These are phyloP conservation scores for Hericium erinaceus DNA, from an alignment of 768 basidiomycete genomes.

Conservation along the genomic window DNA sequence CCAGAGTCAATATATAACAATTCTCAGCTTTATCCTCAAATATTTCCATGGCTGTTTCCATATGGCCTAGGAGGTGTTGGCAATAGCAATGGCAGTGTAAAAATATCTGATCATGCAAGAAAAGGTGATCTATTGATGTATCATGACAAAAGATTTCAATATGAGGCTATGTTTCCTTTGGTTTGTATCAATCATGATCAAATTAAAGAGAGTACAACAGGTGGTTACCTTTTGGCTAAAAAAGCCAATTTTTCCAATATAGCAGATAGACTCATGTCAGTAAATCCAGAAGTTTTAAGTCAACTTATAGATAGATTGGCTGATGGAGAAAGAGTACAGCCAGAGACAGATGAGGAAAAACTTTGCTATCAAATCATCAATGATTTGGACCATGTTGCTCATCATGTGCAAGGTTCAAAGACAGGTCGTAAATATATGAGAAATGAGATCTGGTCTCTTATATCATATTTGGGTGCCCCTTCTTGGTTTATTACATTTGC, in stretches of 20 bases:
- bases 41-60: conserved; percentile 15
- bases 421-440: conserved; percentile 7
- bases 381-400: conserved; percentile 8
- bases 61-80: conserved; percentile 11
- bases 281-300: conserved; percentile 2
- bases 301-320: not conserved
- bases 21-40: conserved; percentile 7
- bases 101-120: not conserved
- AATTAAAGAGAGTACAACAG: conserved; percentile 7
- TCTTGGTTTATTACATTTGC: conserved; percentile 17
- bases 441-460: conserved; percentile 15
- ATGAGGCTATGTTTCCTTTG: conserved; percentile 9
- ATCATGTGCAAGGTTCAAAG: conserved; percentile 10
- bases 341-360: conserved; percentile 6
- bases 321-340: not conserved
- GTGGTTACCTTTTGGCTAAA: conserved; percentile 8
- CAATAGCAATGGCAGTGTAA: not conserved
- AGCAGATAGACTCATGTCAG: not conserved
- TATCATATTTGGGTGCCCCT: conserved; percentile 9
- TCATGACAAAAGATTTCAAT: conserved; percentile 15
- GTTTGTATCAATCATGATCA: conserved; percentile 17
- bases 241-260: conserved; percentile 4
- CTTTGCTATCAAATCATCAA: conserved; percentile 5
- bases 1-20: conserved; percentile 10
- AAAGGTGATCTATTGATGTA: conserved; percentile 9